Percentiles rank a stretch among this genome's conserved stretches.
These are phyloP conservation scores for Plasmodium billcollinsi DNA, from an alignment of 169 alveolate species.

Conservation along the genomic window DNA sequence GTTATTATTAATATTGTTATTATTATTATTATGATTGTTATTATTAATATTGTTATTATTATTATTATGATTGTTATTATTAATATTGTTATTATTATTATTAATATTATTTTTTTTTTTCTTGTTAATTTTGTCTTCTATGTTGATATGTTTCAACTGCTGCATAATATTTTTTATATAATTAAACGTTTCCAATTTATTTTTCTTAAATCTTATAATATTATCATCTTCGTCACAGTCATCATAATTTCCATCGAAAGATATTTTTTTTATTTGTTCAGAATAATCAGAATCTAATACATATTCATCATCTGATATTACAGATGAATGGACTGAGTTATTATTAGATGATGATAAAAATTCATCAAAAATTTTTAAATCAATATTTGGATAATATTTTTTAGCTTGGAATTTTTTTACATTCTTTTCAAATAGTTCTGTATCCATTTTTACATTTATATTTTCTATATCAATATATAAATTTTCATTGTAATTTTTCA, in stretches of 20 bases:
- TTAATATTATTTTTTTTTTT: neutral
- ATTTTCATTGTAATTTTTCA: constrained; percentile 32
- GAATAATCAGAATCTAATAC: constrained; percentile 16
- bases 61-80: neutral
- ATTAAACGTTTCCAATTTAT: constrained; percentile 48
- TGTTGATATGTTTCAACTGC: constrained; percentile 8
- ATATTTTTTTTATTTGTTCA: neutral
- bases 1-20: too few relatives aligned
- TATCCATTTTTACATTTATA: neutral
- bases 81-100: neutral
- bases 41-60: neutral
- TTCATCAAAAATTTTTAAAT: neutral
- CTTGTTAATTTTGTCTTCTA: neutral
- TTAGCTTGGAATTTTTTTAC: constrained; percentile 34
- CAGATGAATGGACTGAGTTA: neutral
- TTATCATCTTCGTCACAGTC: constrained; percentile 2
- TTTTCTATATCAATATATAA: constrained; percentile 24
- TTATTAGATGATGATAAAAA: neutral
- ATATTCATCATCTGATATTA: neutral
- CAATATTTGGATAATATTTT: constrained; percentile 33
- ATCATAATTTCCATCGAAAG: neutral
- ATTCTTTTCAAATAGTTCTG: constrained; percentile 4
- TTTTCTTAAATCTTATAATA: constrained; percentile 39
- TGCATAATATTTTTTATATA: constrained; percentile 52
- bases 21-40: neutral